A percentile compares a stretch with the other conserved stretches of the same genome.
Conservation (phyloP, 2,329 filamentous ascomycete genomes). For the Aureobasidium leucospermi region DNA sequence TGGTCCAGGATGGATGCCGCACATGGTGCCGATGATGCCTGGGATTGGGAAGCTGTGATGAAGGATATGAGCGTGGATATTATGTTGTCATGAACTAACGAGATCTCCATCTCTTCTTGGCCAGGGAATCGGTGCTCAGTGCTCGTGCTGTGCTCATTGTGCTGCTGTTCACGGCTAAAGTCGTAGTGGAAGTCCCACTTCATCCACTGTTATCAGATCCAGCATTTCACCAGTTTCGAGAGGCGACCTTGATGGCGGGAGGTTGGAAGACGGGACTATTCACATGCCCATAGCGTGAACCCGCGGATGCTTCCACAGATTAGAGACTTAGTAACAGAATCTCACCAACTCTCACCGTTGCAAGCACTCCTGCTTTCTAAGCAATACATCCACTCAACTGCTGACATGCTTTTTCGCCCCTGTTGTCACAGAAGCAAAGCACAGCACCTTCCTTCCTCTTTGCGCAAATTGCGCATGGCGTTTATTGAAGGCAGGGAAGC, state of each 20-base stretch:
- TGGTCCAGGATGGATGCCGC: slow-evolving; percentile 55
- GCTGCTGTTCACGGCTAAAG: background rate
- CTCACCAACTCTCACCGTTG: background rate
- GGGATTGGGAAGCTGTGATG: slow-evolving; percentile 59
- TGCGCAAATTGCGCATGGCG: background rate
- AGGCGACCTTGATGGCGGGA: background rate
- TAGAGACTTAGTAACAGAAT: no score
- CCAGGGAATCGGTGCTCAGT: no score
- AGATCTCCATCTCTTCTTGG: background rate
- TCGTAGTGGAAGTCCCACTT: background rate
- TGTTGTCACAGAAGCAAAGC: background rate
- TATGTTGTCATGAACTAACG: slow-evolving; percentile 44
- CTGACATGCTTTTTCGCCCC: background rate
- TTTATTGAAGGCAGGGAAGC: no score
- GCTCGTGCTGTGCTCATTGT: background rate
- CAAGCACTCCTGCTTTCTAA: background rate
- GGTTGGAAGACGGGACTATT: no score
- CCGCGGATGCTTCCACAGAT: no score
- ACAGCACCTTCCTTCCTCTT: background rate
- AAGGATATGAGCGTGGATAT: slow-evolving; percentile 53
- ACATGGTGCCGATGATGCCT: slow-evolving; percentile 43
- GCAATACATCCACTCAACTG: background rate
- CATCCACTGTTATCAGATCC: no score
- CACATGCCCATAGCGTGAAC: no score
- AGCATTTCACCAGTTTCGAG: background rate